Evolutionary conservation across 1,284 basidiomycete genomes (phyloP).

Genomic region (Amylostereum areolatum): DNA sequence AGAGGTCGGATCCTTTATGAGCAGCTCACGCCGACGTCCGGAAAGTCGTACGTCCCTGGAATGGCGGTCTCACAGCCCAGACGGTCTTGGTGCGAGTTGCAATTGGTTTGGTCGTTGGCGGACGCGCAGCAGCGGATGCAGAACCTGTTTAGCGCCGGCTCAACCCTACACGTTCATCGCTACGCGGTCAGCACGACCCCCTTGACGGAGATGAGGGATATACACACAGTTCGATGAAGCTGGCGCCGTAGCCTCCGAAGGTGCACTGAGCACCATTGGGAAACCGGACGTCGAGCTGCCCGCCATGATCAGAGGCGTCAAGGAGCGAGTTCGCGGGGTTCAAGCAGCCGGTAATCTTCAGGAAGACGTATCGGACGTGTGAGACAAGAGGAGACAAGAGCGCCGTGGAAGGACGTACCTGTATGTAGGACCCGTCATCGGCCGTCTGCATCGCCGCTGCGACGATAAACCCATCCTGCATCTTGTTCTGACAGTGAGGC

Average conservation of each 20-base stretch:
- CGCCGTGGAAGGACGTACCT: slow-evolving; percentile 22
- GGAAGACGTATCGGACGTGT: neutral
- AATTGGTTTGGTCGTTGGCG: slow-evolving; percentile 38
- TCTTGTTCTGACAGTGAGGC: slow-evolving; percentile 20
- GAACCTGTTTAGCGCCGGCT: slow-evolving; percentile 39
- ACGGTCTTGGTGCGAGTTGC: slow-evolving; percentile 45
- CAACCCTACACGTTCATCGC: slow-evolving; percentile 27
- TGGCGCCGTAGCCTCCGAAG: slow-evolving; percentile 43
- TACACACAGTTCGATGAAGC: slow-evolving; percentile 45
- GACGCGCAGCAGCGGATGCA: slow-evolving; percentile 42
- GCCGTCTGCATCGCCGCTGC: slow-evolving; percentile 32
- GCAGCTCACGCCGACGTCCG: slow-evolving; percentile 29
- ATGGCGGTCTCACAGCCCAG: slow-evolving; percentile 36
- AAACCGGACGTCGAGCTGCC: slow-evolving; percentile 44
- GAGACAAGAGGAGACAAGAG: neutral
- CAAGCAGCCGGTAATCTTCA: slow-evolving; percentile 50
- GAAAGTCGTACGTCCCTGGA: slow-evolving; percentile 40
- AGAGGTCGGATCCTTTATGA: no score
- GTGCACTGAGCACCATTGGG: slow-evolving; percentile 47
- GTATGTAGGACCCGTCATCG: slow-evolving; percentile 36
- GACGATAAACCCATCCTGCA: slow-evolving; percentile 35
- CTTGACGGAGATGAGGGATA: neutral
- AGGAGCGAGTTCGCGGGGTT: slow-evolving; percentile 33
- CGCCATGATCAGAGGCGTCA: slow-evolving; percentile 33
- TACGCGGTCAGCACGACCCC: neutral